Percentiles rank a stretch among this genome's conserved stretches.
These are phyloP conservation scores for Xylaria palmicola DNA, from an alignment of 495 filamentous ascomycete species.

Conservation along the genomic window DNA sequence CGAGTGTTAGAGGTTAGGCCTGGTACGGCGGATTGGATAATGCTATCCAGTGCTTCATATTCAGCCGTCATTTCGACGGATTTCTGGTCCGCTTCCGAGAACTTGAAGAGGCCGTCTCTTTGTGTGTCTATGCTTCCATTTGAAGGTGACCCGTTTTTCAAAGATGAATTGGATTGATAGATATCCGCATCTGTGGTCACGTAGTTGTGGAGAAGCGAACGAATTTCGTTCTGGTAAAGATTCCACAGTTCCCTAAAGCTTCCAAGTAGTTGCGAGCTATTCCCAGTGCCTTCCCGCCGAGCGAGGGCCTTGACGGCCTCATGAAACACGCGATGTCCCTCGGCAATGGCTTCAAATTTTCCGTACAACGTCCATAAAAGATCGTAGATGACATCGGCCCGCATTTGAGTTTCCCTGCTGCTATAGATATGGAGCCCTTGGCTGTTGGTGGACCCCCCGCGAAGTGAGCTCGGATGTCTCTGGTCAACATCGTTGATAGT, in stretches of 20 bases:
- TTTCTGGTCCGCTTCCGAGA: constrained; percentile 78
- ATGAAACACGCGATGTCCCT: constrained; percentile 90
- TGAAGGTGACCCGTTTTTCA: constrained; percentile 36
- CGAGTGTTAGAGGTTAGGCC: constrained; percentile 83
- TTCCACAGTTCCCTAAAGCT: constrained; percentile 96
- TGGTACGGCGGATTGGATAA: constrained; percentile 86
- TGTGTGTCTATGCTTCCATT: constrained; percentile 58
- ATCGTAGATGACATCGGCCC: constrained; percentile 81
- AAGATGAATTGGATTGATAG: constrained; percentile 52
- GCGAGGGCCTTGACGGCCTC: constrained; percentile 83
- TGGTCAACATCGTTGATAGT: constrained; percentile 91
- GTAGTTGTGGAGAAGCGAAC: constrained; percentile 92
- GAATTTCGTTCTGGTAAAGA: constrained; percentile 70
- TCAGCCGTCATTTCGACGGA: constrained; percentile 73
- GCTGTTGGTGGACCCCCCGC: constrained; percentile 50
- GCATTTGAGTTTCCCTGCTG: constrained; percentile 65
- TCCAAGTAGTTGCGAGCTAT: constrained; percentile 60
- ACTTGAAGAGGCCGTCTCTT: constrained; percentile 85
- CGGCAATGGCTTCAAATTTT: constrained; percentile 94
- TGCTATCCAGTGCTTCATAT: constrained; percentile 85
- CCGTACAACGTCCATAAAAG: constrained; percentile 89
- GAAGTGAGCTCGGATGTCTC: constrained; percentile 73
- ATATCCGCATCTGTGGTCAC: constrained; percentile 87
- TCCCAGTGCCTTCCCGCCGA: constrained; percentile 67
- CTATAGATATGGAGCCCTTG: constrained; percentile 65